Percentiles rank a stretch among this genome's conserved stretches.
phyloP scores from a whole-genome alignment of 768 basidiomycete species.

The Agrocybe chaxingu region DNA sequence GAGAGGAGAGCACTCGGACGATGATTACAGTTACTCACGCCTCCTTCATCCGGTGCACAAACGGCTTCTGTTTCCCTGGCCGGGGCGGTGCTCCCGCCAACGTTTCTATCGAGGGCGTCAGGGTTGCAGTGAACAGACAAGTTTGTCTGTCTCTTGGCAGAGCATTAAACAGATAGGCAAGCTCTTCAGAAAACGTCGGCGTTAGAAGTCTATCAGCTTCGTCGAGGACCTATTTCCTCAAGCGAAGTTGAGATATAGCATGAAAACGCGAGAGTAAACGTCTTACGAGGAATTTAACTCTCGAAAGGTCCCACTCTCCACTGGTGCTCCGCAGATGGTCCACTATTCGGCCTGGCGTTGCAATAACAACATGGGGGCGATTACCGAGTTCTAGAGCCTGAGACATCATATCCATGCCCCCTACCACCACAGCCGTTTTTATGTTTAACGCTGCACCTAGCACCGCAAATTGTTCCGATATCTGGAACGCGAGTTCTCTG shows the following conservation, averaged over 20 bases:
- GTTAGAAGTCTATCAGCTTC: constrained; percentile 95
- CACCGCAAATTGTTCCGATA: constrained; percentile 93
- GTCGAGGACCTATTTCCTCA: constrained; percentile 70
- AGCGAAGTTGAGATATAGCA: background rate
- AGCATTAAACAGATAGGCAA: constrained; percentile 70
- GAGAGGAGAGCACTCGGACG: too few species aligned
- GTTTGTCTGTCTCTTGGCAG: constrained; percentile 91
- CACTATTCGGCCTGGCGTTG: constrained; percentile 92
- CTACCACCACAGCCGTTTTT: constrained; percentile 86
- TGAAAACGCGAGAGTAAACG: background rate
- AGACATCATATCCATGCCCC: constrained; percentile 97
- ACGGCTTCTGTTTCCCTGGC: constrained; percentile 82
- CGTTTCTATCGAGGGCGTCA: constrained; percentile 82
- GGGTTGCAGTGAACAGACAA: constrained; percentile 93
- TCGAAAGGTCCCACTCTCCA: constrained; percentile 79
- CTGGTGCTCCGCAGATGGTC: constrained; percentile 81
- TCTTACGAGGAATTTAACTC: constrained; percentile 82
- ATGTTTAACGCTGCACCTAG: constrained; percentile 80
- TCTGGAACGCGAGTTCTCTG: constrained; percentile 96
- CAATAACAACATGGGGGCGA: constrained; percentile 90
- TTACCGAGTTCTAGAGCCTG: constrained; percentile 85
- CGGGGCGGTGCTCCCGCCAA: constrained; percentile 70
- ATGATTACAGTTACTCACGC: constrained; percentile 35
- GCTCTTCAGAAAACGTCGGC: constrained; percentile 83
- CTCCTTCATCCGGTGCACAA: constrained; percentile 76